Conservation (phyloP, 2,329 filamentous ascomycete genomes). For the Stagonosporopsis vannaccii region DNA sequence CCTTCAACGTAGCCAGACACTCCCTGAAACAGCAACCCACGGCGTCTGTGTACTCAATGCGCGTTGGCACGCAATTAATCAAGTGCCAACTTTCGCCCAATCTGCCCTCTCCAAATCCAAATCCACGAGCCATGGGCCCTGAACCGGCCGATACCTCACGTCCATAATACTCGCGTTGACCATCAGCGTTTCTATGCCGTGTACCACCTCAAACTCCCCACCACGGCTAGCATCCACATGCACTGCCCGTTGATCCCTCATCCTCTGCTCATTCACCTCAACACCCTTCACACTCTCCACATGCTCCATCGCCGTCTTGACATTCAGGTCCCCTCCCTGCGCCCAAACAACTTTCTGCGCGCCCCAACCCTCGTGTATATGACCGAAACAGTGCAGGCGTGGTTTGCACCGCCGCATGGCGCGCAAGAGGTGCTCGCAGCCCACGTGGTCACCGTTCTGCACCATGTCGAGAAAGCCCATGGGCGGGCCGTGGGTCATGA, state of each 20-base stretch:
- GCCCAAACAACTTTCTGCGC: slow-evolving; percentile 51
- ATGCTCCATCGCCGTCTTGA: slow-evolving; percentile 24
- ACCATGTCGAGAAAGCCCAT: slow-evolving; percentile 58
- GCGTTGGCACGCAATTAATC: no score
- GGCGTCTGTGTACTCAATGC: no score
- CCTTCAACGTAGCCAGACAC: no score
- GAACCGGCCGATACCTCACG: slow-evolving; percentile 55
- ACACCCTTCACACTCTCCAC: slow-evolving; percentile 25
- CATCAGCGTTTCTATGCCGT: slow-evolving; percentile 63
- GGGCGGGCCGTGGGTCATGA: slow-evolving; percentile 69
- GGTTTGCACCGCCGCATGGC: slow-evolving; percentile 61
- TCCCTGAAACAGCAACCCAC: no score
- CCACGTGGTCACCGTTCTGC: slow-evolving; percentile 50
- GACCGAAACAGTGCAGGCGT: slow-evolving; percentile 67
- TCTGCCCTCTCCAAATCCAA: slow-evolving; percentile 51
- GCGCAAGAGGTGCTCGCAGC: slow-evolving; percentile 62
- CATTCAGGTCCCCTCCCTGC: slow-evolving; percentile 28
- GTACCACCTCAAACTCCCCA: slow-evolving; percentile 41
- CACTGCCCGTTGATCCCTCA: slow-evolving; percentile 32
- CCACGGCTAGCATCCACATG: slow-evolving; percentile 44
- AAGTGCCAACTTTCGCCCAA: background rate
- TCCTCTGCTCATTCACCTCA: slow-evolving; percentile 26
- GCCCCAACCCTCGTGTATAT: slow-evolving; percentile 64
- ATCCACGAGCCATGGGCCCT: slow-evolving; percentile 65
- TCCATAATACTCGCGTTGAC: slow-evolving; percentile 66